Evolutionary conservation across 1,139 yeast genomes (phyloP).

Genomic region (Kluyveromyces marxianus): DNA sequence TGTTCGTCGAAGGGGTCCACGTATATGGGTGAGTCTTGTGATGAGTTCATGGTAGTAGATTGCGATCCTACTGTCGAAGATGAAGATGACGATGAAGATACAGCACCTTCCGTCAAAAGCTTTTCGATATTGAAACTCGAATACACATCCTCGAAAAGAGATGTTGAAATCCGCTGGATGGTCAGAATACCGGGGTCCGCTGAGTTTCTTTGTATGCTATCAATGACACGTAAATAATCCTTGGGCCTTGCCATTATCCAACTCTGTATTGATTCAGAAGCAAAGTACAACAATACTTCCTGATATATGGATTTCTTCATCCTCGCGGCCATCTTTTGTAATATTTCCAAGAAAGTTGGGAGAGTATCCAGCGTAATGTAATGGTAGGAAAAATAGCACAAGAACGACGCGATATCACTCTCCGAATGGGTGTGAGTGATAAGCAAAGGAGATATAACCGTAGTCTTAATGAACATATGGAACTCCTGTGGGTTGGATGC

Average conservation of each 20-base stretch:
- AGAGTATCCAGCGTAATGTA: constrained; percentile 21
- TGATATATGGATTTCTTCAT: constrained; percentile 22
- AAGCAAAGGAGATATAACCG: constrained; percentile 18
- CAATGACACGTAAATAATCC: constrained; percentile 18
- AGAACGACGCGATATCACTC: constrained; percentile 16
- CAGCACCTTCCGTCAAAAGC: constrained; percentile 12
- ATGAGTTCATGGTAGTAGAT: neutral
- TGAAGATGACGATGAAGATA: constrained; percentile 9
- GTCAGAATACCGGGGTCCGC: neutral
- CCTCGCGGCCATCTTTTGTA: constrained; percentile 16
- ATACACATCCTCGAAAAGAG: constrained; percentile 20
- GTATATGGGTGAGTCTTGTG: neutral
- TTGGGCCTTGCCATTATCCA: constrained; percentile 30
- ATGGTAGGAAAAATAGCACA: constrained; percentile 24
- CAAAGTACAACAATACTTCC: constrained; percentile 20
- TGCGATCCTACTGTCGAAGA: constrained; percentile 5
- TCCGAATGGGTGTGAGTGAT: constrained; percentile 17
- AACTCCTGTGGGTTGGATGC: constrained; percentile 28
- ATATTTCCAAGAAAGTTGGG: constrained; percentile 17
- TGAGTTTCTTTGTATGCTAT: neutral
- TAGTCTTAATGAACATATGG: constrained; percentile 14
- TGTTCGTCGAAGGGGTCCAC: neutral
- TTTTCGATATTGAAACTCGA: constrained; percentile 18
- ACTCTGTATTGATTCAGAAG: constrained; percentile 22
- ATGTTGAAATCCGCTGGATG: constrained; percentile 9